These are phyloP conservation scores for Naganishia albida DNA, from an alignment of 1,284 basidiomycete genomes.

Conservation along the genomic window DNA sequence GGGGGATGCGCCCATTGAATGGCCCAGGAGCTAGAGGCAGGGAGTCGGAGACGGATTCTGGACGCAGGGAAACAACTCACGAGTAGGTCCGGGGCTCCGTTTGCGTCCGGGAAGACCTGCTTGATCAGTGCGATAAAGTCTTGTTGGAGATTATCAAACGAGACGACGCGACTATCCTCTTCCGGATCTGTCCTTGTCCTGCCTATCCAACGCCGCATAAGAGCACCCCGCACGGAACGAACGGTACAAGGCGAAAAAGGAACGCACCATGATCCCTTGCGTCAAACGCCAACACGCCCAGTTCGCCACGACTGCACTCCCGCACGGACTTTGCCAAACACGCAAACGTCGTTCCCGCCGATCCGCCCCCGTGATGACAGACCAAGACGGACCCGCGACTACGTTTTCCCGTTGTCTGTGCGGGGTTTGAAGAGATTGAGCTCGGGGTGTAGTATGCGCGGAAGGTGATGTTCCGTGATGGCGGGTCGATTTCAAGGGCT, in stretches of 20 bases:
- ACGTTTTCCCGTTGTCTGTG: conserved; percentile 37
- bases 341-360: conserved; percentile 84
- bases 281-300: conserved; percentile 82
- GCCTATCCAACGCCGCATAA: conserved; percentile 60
- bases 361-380: conserved; percentile 93
- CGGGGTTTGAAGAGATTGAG: conserved; percentile 15
- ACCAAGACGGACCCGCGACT: conserved; percentile 70
- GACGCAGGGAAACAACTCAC: no score
- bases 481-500: conserved; percentile 71
- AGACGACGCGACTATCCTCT: conserved; percentile 66
- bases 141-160: conserved; percentile 66
- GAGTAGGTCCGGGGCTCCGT: conserved; percentile 67
- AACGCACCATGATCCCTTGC: conserved; percentile 83
- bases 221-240: background rate
- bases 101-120: conserved; percentile 67
- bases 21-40: conserved; percentile 70
- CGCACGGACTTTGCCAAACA: conserved; percentile 76
- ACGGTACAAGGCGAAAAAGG: background rate
- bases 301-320: conserved; percentile 65
- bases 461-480: conserved; percentile 64
- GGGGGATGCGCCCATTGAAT: conserved; percentile 90
- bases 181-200: conserved; percentile 57
- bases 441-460: conserved; percentile 73
- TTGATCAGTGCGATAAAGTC: conserved; percentile 72
- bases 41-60: background rate